These are phyloP conservation scores for Solanum clarkiae DNA, from an alignment of 257 asterid genomes.

Conservation along the genomic window DNA sequence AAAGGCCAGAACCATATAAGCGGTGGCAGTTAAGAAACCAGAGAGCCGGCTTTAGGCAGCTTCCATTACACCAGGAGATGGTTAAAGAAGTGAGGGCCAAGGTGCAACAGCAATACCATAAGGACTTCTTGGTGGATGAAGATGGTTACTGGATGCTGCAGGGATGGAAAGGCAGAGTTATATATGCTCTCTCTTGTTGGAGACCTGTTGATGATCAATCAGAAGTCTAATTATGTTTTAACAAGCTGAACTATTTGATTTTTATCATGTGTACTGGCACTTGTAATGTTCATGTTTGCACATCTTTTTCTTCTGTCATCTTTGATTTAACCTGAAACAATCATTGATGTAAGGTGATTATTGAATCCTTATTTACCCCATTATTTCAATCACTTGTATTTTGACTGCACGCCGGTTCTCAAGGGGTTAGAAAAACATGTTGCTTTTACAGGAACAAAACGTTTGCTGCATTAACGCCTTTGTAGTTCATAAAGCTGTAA, in stretches of 20 bases:
- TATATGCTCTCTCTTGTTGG: constrained; percentile 29
- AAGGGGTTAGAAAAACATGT: background rate
- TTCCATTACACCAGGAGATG: constrained; percentile 8
- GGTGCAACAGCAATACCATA: constrained; percentile 12
- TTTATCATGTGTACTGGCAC: background rate
- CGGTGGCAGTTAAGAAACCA: constrained; percentile 19
- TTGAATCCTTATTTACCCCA: background rate
- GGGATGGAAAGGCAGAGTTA: constrained; percentile 29
- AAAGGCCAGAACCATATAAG: constrained; percentile 24
- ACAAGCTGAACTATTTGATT: background rate
- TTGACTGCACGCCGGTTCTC: background rate
- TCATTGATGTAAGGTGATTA: background rate
- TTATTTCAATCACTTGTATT: background rate
- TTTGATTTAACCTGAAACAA: background rate
- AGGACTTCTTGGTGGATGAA: constrained; percentile 25
- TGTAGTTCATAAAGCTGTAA: background rate
- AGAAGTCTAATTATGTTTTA: background rate
- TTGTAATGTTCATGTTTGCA: background rate
- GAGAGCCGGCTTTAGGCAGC: constrained; percentile 24
- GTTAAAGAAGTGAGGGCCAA: constrained; percentile 15
- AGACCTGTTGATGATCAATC: background rate
- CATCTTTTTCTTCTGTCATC: background rate
- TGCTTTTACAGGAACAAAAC: background rate
- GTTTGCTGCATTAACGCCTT: background rate
- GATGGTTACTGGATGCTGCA: constrained; percentile 24